These are phyloP conservation scores for Talaromyces trachyspermus DNA, from an alignment of 495 filamentous ascomycete genomes.

Conservation along the genomic window DNA sequence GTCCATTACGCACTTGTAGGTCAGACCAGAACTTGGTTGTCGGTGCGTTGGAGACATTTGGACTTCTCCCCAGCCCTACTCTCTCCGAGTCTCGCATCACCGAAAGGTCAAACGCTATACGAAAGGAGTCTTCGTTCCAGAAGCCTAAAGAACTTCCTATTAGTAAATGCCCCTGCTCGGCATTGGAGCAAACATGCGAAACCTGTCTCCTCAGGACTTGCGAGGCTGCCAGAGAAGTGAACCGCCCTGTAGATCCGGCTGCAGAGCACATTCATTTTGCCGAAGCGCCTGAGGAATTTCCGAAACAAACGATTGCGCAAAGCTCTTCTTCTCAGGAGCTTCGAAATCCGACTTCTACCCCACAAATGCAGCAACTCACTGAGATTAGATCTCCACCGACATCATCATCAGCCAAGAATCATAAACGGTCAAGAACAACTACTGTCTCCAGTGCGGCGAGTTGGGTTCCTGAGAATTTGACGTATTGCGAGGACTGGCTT, in stretches of 20 bases:
- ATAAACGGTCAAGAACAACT: constrained; percentile 26
- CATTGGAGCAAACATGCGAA: neutral
- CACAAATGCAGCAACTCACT: neutral
- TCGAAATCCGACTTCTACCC: constrained; percentile 2
- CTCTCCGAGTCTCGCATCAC: constrained; percentile 28
- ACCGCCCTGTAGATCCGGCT: neutral
- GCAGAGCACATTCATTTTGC: neutral
- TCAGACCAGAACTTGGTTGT: constrained; percentile 35
- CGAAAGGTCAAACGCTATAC: neutral
- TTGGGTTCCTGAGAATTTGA: constrained; percentile 36
- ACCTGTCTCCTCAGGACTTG: neutral
- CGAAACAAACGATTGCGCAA: neutral
- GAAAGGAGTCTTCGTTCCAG: neutral
- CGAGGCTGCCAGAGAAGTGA: neutral
- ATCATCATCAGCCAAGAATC: constrained; percentile 14
- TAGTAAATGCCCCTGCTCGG: neutral
- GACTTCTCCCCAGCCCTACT: constrained; percentile 35
- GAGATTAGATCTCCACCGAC: neutral
- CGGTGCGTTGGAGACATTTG: constrained; percentile 29
- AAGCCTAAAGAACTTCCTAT: neutral
- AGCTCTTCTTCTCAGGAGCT: neutral
- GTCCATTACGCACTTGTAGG: constrained; percentile 31
- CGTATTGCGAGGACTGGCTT: constrained; percentile 38
- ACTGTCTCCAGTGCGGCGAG: constrained; percentile 35
- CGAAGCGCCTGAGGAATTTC: neutral